Conservation (phyloP, 805 yeast genomes). For the Starmerella lactis-condensi region DNA sequence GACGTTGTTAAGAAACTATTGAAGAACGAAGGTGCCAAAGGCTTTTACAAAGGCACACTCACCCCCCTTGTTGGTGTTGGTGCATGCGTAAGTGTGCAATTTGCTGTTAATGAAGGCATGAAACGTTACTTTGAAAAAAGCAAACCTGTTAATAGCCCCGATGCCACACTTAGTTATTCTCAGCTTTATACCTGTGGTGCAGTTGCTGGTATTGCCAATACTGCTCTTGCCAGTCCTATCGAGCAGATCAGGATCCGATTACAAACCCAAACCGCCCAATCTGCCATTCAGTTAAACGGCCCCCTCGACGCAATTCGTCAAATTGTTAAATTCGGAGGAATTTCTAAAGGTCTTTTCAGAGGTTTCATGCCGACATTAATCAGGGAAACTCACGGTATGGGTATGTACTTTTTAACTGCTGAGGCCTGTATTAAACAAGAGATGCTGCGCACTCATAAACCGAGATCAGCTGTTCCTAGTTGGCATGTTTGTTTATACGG, state of each 20-base stretch:
- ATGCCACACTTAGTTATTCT: conserved; percentile 23
- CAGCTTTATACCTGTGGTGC: conserved; percentile 74
- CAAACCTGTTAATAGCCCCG: background rate
- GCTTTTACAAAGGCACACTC: conserved; percentile 82
- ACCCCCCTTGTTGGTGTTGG: conserved; percentile 93
- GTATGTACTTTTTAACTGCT: conserved; percentile 68
- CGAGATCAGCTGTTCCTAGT: conserved; percentile 64
- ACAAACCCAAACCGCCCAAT: conserved; percentile 55
- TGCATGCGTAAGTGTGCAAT: conserved; percentile 90
- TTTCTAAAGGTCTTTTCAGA: conserved; percentile 42
- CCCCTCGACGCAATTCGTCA: conserved; percentile 55
- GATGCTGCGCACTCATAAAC: conserved; percentile 28
- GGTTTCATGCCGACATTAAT: conserved; percentile 69
- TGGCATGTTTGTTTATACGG: conserved; percentile 77
- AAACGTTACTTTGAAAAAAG: conserved; percentile 48
- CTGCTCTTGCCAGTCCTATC: conserved; percentile 78
- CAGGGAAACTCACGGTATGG: conserved; percentile 78
- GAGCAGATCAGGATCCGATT: conserved; percentile 88
- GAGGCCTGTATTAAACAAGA: conserved; percentile 69
- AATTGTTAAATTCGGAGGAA: conserved; percentile 36
- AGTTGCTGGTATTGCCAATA: conserved; percentile 84
- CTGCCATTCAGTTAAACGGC: conserved; percentile 40
- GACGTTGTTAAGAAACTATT: conserved; percentile 61
- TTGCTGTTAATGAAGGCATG: conserved; percentile 88
- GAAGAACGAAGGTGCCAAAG: conserved; percentile 63